These are phyloP conservation scores for Nemania sp. DNA, from an alignment of 2,329 filamentous ascomycete species.

Conservation along the genomic window DNA sequence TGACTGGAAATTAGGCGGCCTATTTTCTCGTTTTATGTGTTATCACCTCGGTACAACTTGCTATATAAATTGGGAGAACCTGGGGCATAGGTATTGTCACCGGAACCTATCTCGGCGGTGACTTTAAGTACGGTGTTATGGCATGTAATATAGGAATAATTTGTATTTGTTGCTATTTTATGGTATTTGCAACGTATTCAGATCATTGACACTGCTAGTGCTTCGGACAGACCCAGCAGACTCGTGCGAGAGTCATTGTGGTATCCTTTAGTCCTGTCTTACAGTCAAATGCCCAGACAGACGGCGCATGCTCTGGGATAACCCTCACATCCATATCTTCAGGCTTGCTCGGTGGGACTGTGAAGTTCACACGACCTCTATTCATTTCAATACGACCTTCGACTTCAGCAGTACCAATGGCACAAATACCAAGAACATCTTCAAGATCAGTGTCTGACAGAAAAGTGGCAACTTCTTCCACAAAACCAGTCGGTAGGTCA, in stretches of 20 bases:
- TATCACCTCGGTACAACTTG: conserved; percentile 17
- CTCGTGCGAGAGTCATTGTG: conserved; percentile 31
- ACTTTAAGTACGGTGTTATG: background rate
- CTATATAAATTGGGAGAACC: background rate
- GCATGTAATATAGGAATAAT: background rate
- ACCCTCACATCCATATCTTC: conserved; percentile 33
- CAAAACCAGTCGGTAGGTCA: conserved; percentile 22
- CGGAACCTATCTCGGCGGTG: background rate
- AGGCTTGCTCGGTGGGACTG: conserved; percentile 31
- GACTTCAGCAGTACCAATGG: conserved; percentile 26
- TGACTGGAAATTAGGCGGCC: conserved; percentile 19
- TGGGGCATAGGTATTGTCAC: too few relatives aligned
- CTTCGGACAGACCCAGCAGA: conserved; percentile 30
- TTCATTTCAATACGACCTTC: conserved; percentile 34
- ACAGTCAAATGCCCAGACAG: conserved; percentile 33
- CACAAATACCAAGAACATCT: conserved; percentile 30
- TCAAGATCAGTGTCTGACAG: conserved; percentile 21
- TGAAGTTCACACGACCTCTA: conserved; percentile 30
- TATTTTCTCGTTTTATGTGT: conserved; percentile 26
- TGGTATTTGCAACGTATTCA: background rate
- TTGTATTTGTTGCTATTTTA: background rate
- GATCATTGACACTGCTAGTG: conserved; percentile 14
- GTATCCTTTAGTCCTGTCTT: conserved; percentile 28
- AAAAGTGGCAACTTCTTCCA: conserved; percentile 27
- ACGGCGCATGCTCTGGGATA: conserved; percentile 30